Evolutionary conservation across 768 basidiomycete species (phyloP), one percentile per base, ranked within the genome.

Genomic region (Trametes maxima): DNA sequence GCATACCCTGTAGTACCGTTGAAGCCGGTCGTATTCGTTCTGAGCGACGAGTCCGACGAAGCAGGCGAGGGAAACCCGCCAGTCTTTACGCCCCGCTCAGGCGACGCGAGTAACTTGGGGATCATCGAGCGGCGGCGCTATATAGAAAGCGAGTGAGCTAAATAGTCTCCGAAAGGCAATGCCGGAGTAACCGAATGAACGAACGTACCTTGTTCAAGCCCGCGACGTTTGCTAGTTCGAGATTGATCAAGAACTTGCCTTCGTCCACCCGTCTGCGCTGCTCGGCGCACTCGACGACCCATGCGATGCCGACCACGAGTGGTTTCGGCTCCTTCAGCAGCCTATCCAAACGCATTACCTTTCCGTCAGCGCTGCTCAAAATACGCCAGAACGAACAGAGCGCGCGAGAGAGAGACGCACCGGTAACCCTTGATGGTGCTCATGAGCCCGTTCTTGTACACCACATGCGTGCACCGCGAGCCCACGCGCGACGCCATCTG

Each of bases 241-340:
- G 74, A 67, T 91, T 85, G 53, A 94, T 80, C 35, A 86, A 74
- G 69, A 85, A 90, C 45, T 76, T 80, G 3, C 76, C 72, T 70
- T 93, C 93, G 22, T 88, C 90, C 3, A 89, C 83, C 46, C 74
- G 82, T 40, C 72, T 72, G 46, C 81, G 79, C 63, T 86, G 83
- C 67, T 94, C 92, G 1, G 82, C 88, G 65, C 92, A 95, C 68
- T 92, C 87, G 2, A 94, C 90, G 5, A 95, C 89, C 94, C 94
- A 95, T 17, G 85, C 88, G 65, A 94, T 91, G 8, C 92, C 90
- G 16, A 96, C 89, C 16, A 93, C 86, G 24, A 76, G 65, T 0
- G 94, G 94, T 68, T 87, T 81, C 68, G 72, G 90, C 42, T 92
- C 87, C 46, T 84, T 77, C 22, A 91, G 75, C 49, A 85, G 69